Conservation (phyloP, 805 yeast genomes). For the Schizosaccharomyces octosporus region DNA sequence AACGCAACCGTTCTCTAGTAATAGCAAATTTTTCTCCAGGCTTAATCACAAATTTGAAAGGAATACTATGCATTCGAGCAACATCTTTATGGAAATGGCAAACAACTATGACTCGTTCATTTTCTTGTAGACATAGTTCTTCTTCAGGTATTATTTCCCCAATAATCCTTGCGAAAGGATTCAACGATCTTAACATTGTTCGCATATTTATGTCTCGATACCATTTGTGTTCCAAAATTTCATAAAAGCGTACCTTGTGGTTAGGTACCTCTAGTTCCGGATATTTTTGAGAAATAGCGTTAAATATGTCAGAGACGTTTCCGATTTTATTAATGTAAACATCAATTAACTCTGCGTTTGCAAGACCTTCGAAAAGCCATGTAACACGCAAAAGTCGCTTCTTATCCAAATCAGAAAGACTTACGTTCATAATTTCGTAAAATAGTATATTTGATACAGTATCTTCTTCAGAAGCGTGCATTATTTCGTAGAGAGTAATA, state of each 20-base stretch:
- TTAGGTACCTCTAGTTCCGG: slow-evolving; percentile 16
- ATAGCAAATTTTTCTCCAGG: slow-evolving; percentile 40
- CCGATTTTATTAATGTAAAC: slow-evolving; percentile 40
- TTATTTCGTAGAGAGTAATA: background rate
- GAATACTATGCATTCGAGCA: slow-evolving; percentile 49
- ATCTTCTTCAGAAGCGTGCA: background rate
- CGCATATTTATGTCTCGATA: background rate
- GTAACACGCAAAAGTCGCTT: slow-evolving; percentile 39
- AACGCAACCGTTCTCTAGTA: slow-evolving; percentile 43
- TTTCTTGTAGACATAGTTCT: slow-evolving; percentile 10
- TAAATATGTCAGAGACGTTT: slow-evolving; percentile 29
- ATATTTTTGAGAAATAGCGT: slow-evolving; percentile 29
- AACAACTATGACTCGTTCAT: slow-evolving; percentile 27
- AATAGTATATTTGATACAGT: slow-evolving; percentile 19
- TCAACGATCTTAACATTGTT: slow-evolving; percentile 5
- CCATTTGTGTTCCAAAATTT: slow-evolving; percentile 4
- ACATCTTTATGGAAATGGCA: slow-evolving; percentile 56
- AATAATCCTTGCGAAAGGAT: slow-evolving; percentile 22
- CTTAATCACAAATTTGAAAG: slow-evolving; percentile 50
- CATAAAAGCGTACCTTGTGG: slow-evolving; percentile 5
- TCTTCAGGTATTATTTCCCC: slow-evolving; percentile 15
- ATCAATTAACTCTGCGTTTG: slow-evolving; percentile 44
- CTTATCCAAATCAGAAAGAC: slow-evolving; percentile 53
- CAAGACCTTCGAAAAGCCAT: slow-evolving; percentile 51
- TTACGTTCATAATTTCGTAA: slow-evolving; percentile 54